Base-by-base conservation (phyloP, 805 yeast species). In the Spathaspora passalidarum region DNA sequence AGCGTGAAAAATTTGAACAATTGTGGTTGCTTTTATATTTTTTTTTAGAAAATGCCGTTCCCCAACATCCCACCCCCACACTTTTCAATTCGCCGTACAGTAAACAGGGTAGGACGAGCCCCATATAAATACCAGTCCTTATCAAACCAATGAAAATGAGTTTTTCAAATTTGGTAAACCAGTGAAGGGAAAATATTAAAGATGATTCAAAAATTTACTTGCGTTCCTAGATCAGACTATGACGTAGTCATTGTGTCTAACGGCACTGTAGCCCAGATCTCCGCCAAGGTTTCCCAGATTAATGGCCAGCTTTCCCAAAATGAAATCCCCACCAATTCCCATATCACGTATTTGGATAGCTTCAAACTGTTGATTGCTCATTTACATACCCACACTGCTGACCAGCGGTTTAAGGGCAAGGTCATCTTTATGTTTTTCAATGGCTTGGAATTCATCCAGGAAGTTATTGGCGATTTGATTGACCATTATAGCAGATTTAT, bases 341-440 rank as follows among this genome's bases (percentile, higher is more conserved):
- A 52, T 19, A 46, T 64, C 10, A 56, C 65, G 1, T 65, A 60
- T 43, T 53, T 68, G 38, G 56, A 59, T 25, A 52, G 51, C 14
- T 60, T 61, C 38, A 51, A 50, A 21, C 53, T 52, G 23, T 52
- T 65, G 38, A 44, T 57, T 2, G 17, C 38, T 10, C 55, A 59
- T 47, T 49, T 63, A 18, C 40, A 49, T 13, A 36, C 17, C 14
- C 39, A 43, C 19, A 25, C 32, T 20, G 43, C 42, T 41, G 23
- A 44, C 14, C 44, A 36, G 19, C 38, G 18, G 1, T 62, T 61
- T 43, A 47, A 50, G 7, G 73, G 68, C 2, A 63, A 62, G 46
- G 61, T 66, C 7, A 44, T 68, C 22, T 66, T 68, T 40, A 67
- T 68, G 72, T 68, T 66, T 35, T 68, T 68, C 51, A 53, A 67